phyloP scores from a whole-genome alignment of 495 filamentous ascomycete genomes.

The Halenospora varia region DNA sequence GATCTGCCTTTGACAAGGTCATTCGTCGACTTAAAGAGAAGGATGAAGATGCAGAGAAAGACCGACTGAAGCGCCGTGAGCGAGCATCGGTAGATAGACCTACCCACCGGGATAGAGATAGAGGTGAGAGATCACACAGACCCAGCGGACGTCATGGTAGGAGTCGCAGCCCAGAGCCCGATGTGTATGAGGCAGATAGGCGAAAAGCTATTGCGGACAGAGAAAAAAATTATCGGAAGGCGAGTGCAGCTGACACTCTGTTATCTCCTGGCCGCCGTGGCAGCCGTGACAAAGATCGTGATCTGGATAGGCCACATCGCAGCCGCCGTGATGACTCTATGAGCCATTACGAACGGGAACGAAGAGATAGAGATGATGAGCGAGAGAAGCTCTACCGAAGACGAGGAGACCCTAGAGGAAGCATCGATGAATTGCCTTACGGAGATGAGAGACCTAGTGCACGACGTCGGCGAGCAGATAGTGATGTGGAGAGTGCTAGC shows the following conservation, averaged over 20 bases:
- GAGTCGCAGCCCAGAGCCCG: conserved; percentile 77
- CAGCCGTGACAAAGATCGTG: conserved; percentile 47
- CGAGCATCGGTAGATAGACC: conserved; percentile 57
- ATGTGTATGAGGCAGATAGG: conserved; percentile 85
- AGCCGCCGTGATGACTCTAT: conserved; percentile 33
- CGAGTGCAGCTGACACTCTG: conserved; percentile 59
- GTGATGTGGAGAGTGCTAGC: conserved; percentile 69
- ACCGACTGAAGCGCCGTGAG: conserved; percentile 61
- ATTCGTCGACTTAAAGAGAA: conserved; percentile 87
- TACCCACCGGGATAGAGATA: conserved; percentile 50
- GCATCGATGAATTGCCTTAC: conserved; percentile 80
- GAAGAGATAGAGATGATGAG: conserved; percentile 45
- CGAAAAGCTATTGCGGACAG: conserved; percentile 82
- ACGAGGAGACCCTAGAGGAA: conserved; percentile 70
- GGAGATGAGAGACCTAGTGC: conserved; percentile 68
- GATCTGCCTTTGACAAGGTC: conserved; percentile 86
- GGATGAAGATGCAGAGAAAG: conserved; percentile 77
- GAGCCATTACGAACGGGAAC: conserved; percentile 38
- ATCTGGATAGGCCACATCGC: conserved; percentile 37
- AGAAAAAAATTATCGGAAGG: conserved; percentile 81
- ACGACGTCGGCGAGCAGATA: conserved; percentile 62
- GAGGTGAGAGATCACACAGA: conserved; percentile 59
- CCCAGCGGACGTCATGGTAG: conserved; percentile 51
- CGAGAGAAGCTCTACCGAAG: conserved; percentile 78
- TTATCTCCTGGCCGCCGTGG: conserved; percentile 47